phyloP scores from a whole-genome alignment of 1,284 basidiomycete species.

The Apiotrichum laibachii region DNA sequence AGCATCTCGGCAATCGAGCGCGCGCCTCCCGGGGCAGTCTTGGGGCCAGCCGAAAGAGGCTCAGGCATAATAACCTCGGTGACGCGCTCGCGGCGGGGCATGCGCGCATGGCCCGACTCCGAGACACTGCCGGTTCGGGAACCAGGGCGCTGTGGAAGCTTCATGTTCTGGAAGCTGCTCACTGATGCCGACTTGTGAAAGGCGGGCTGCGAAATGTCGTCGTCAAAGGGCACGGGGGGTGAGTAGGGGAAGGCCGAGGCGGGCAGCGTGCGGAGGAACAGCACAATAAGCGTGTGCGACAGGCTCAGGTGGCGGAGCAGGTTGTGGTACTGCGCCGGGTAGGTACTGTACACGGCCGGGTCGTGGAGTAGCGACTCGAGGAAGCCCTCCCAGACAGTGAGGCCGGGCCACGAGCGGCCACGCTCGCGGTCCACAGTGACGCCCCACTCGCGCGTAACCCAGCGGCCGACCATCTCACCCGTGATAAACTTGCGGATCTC shows the following conservation, averaged over 20 bases:
- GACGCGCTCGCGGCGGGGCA: slow-evolving; percentile 43
- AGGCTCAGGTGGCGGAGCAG: slow-evolving; percentile 48
- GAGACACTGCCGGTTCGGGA: slow-evolving; percentile 35
- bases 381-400: slow-evolving; percentile 52
- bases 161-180: slow-evolving; percentile 25
- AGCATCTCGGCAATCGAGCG: background rate
- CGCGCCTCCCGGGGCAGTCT: background rate
- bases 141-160: slow-evolving; percentile 16
- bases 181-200: slow-evolving; percentile 35
- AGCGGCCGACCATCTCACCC: slow-evolving; percentile 48
- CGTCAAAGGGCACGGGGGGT: slow-evolving; percentile 47
- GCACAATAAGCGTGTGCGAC: slow-evolving; percentile 48
- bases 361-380: slow-evolving; percentile 50
- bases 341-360: slow-evolving; percentile 46
- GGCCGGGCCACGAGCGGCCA: slow-evolving; percentile 46
- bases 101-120: slow-evolving; percentile 27
- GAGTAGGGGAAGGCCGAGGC: slow-evolving; percentile 38
- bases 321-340: slow-evolving; percentile 44
- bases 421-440: slow-evolving; percentile 33
- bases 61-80: slow-evolving; percentile 52
- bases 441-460: slow-evolving; percentile 49
- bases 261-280: slow-evolving; percentile 47
- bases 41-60: slow-evolving; percentile 33
- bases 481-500: slow-evolving; percentile 37
- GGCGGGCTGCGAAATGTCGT: slow-evolving; percentile 30